phyloP scores from a whole-genome alignment of 805 yeast genomes.

The Wickerhamomyces pijperi region DNA sequence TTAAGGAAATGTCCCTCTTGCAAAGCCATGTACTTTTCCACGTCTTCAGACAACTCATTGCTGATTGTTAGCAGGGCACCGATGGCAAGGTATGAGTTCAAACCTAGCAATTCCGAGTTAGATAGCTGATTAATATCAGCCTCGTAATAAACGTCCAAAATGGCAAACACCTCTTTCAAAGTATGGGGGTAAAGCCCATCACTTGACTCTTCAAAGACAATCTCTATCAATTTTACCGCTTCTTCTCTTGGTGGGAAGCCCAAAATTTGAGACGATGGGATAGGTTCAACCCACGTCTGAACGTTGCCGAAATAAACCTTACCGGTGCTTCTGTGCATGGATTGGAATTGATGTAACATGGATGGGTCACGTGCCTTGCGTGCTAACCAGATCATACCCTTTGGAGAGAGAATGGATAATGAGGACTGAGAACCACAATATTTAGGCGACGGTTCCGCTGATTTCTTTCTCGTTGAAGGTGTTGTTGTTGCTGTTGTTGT shows the following conservation, averaged over 20 bases:
- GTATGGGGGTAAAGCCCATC: constrained; percentile 6
- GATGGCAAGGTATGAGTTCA: constrained; percentile 20
- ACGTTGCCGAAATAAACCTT: constrained; percentile 12
- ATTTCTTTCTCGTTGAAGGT: no score
- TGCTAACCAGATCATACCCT: constrained; percentile 30
- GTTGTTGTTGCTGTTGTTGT: no score
- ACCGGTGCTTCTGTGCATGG: constrained; percentile 12
- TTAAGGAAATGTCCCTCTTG: constrained; percentile 24
- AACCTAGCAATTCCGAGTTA: constrained; percentile 22
- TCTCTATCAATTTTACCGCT: constrained; percentile 9
- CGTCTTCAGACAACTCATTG: background rate
- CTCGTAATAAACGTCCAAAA: constrained; percentile 13
- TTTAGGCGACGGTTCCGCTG: background rate
- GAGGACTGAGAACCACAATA: constrained; percentile 16
- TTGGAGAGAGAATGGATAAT: constrained; percentile 28
- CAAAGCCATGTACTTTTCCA: constrained; percentile 15
- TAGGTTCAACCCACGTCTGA: constrained; percentile 24
- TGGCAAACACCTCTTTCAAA: constrained; percentile 7
- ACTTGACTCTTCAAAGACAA: constrained; percentile 6
- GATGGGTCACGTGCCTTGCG: constrained; percentile 11
- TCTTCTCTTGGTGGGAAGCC: constrained; percentile 22
- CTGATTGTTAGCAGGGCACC: constrained; percentile 7
- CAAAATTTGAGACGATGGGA: constrained; percentile 14
- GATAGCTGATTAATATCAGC: constrained; percentile 4
- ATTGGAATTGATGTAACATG: constrained; percentile 14